Evolutionary conservation across 2,329 filamentous ascomycete genomes (phyloP), one percentile per base, ranked within the genome.

Genomic region (Rhinocladiella similis): DNA sequence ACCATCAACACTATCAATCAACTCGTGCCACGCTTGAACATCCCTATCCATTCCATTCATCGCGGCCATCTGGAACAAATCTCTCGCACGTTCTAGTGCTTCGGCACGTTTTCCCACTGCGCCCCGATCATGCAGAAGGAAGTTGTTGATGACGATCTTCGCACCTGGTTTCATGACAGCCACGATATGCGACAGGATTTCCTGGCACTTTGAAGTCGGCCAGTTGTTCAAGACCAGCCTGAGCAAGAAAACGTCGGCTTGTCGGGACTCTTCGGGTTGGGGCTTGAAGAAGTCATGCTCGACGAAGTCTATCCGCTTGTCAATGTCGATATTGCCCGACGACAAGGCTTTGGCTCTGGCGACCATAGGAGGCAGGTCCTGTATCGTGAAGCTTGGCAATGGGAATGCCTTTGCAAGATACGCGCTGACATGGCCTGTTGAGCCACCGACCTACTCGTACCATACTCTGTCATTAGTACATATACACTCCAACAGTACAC

Each of bases 361-460:
- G 27, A 68, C 60, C 3, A 71, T 70, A 22, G 73, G 65, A 10
- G 71, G 66, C 14, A 80, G 68, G 59, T 81, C 78, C 59, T 81
- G 74, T 1, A 81, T 82, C 13, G 83, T 68, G 64, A 84, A 83
- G 46, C 72, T 74, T 62, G 83, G 47, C 29, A 33, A 7, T 12
- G 73, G 73, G 69, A 78, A 83, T 53, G 69, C 70, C 60, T 73
- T 72, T 1, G 81, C 83, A 42, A 86, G 70, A 2, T 77, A 80
- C 14, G 81, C 73, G 47, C 74, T 78, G n/a, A 80, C 77, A 46
- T 83, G 81, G 0, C 84, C 83, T 47, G 80, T 80, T n/a, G 79
- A 82, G 2, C 83, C 83, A 13, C 83, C 83, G 20, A 70, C 56
- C 63, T 67, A 52, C 52, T 58, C 19, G 5, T n/a, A 42, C 20